A percentile compares a stretch with the other conserved stretches of the same genome.
Conservation (phyloP, 2,329 filamentous ascomycete species). For the Botryosphaeria dothidea region DNA sequence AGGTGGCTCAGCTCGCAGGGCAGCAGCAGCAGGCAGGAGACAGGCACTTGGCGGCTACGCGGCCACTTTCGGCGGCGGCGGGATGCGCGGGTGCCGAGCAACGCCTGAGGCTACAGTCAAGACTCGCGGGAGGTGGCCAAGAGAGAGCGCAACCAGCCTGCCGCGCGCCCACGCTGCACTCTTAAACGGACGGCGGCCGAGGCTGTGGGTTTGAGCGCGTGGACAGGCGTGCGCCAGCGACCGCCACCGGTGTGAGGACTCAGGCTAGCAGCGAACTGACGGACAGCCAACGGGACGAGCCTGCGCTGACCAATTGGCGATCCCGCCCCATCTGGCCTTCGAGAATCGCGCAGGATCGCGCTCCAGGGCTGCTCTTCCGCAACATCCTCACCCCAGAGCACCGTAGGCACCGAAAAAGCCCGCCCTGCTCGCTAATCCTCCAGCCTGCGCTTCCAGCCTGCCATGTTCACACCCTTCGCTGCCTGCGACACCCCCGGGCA, state of each 20-base stretch:
- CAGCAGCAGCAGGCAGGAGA: too few relatives aligned
- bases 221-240: background rate
- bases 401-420: slow-evolving; percentile 4
- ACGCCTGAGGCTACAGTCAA: background rate
- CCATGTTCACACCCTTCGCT: slow-evolving; percentile 24
- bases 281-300: background rate
- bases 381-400: slow-evolving; percentile 22
- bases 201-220: slow-evolving; percentile 1
- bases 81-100: slow-evolving; percentile 4
- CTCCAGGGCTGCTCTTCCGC: background rate
- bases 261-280: too few relatives aligned
- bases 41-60: slow-evolving; percentile 6
- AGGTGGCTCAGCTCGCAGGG: slow-evolving; percentile 9
- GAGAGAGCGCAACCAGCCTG: background rate
- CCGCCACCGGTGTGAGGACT: background rate
- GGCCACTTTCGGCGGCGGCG: slow-evolving; percentile 9
- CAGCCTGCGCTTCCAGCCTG: slow-evolving; percentile 33
- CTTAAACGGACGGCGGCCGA: background rate
- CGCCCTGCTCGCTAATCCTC: slow-evolving; percentile 18
- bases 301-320: slow-evolving; percentile 12
- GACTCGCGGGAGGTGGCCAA: background rate
- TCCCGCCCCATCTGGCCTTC: background rate
- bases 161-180: background rate
- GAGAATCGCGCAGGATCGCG: slow-evolving; percentile 15
- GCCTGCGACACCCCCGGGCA: slow-evolving; percentile 23